These are phyloP conservation scores for Xerocomellus intermedius DNA, from an alignment of 768 basidiomycete species.

Conservation along the genomic window DNA sequence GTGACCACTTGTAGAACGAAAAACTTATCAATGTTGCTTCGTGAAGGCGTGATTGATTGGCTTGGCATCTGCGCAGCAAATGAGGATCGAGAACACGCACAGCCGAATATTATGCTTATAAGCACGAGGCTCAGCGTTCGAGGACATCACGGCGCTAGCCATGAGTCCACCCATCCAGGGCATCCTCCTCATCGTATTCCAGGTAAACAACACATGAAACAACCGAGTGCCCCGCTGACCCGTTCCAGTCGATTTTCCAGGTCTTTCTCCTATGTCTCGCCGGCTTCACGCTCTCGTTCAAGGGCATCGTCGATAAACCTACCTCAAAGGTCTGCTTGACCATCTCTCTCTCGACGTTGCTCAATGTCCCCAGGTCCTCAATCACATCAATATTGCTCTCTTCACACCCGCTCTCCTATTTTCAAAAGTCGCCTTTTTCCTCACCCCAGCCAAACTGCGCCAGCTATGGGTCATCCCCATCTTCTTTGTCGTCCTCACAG, in stretches of 20 bases:
- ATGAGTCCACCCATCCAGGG: slow-evolving; percentile 11
- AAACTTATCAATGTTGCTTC: too few species aligned
- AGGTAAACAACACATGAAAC: slow-evolving; percentile 13
- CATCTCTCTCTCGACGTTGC: neutral
- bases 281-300: slow-evolving; percentile 76
- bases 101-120: too few species aligned
- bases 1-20: too few species aligned
- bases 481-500: slow-evolving; percentile 78
- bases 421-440: slow-evolving; percentile 92
- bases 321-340: slow-evolving; percentile 70
- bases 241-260: slow-evolving; percentile 74
- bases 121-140: too few species aligned
- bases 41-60: too few species aligned
- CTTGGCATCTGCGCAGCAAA: too few species aligned
- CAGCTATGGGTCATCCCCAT: slow-evolving; percentile 86
- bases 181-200: slow-evolving; percentile 30
- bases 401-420: slow-evolving; percentile 89
- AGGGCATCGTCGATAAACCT: slow-evolving; percentile 82
- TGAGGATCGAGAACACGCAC: too few species aligned
- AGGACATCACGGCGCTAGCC: too few species aligned
- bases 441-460: slow-evolving; percentile 69
- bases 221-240: neutral
- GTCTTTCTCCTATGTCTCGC: slow-evolving; percentile 85
- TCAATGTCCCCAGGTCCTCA: slow-evolving; percentile 54
- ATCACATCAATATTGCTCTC: slow-evolving; percentile 80